Evolutionary conservation across 2,329 filamentous ascomycete species (phyloP).

Genomic region (Xylaria sp.): DNA sequence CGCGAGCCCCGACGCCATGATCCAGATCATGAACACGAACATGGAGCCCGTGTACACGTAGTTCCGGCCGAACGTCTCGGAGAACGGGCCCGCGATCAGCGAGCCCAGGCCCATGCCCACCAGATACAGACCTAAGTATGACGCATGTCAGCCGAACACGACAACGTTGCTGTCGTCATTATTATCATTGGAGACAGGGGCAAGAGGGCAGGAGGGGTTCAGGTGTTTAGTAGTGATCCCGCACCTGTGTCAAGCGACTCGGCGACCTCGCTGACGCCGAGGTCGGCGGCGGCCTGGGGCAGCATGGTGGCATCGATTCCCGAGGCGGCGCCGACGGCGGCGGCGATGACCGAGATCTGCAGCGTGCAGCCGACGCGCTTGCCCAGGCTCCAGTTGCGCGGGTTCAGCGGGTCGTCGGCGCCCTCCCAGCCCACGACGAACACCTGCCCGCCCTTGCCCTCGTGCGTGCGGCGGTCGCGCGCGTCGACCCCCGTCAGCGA

Average conservation of each 20-base stretch:
- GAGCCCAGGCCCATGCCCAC: conserved; percentile 43
- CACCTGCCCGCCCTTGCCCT: conserved; percentile 34
- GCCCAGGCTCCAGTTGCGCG: conserved; percentile 41
- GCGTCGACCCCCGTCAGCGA: conserved; percentile 38
- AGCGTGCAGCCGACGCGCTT: conserved; percentile 43
- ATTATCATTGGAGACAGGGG: no score
- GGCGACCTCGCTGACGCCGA: conserved; percentile 52
- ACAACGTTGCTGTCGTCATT: no score
- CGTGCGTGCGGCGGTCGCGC: conserved; percentile 29
- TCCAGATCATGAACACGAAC: conserved; percentile 46
- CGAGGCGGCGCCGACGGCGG: conserved; percentile 53
- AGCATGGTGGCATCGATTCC: conserved; percentile 56
- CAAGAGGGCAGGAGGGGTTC: neutral
- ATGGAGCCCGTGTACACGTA: conserved; percentile 43
- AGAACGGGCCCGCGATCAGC: conserved; percentile 43
- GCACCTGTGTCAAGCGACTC: conserved; percentile 51
- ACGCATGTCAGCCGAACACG: no score
- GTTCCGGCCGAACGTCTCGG: conserved; percentile 41
- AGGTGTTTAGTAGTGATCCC: conserved; percentile 4
- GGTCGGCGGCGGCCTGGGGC: conserved; percentile 46
- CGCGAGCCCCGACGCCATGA: conserved; percentile 46
- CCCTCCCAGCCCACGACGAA: conserved; percentile 46
- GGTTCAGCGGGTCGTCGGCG: conserved; percentile 41
- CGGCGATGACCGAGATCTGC: conserved; percentile 50
- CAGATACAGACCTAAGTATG: conserved; percentile 35